phyloP scores from a whole-genome alignment of 1,284 basidiomycete species.

The Trametes hirsuta region DNA sequence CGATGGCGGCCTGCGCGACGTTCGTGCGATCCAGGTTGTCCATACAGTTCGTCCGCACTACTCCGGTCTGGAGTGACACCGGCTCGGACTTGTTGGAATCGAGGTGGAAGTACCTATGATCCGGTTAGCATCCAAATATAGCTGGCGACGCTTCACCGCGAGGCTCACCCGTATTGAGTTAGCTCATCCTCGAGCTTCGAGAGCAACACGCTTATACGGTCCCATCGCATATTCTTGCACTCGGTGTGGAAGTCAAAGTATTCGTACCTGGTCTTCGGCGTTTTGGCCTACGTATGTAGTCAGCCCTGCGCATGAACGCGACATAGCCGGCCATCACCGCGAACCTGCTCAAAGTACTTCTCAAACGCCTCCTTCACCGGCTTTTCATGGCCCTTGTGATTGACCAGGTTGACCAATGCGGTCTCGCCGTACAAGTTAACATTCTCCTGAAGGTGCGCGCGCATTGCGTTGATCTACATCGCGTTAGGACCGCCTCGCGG shows the following conservation, averaged over 20 bases:
- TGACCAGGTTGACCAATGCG: constrained; percentile 90
- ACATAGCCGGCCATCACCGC: too few species aligned
- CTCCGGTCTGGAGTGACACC: constrained; percentile 63
- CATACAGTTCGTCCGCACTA: constrained; percentile 90
- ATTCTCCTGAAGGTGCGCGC: constrained; percentile 79
- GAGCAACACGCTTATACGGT: constrained; percentile 86
- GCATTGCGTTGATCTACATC: constrained; percentile 69
- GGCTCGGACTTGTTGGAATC: constrained; percentile 50
- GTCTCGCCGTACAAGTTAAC: constrained; percentile 80
- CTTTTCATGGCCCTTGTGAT: constrained; percentile 93
- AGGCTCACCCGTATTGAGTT: constrained; percentile 66
- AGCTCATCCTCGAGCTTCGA: constrained; percentile 80
- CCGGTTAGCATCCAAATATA: not conserved
- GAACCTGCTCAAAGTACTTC: constrained; percentile 68
- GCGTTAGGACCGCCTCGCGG: constrained; percentile 6
- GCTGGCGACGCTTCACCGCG: not conserved
- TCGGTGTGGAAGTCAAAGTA: constrained; percentile 99
- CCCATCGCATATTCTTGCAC: constrained; percentile 95
- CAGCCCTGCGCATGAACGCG: not conserved
- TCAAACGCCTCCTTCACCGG: constrained; percentile 98
- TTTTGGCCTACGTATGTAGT: constrained; percentile 48
- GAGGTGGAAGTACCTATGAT: constrained; percentile 74
- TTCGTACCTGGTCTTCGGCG: constrained; percentile 80
- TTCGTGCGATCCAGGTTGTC: constrained; percentile 98
- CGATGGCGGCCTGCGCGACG: constrained; percentile 90